phyloP scores from a whole-genome alignment of 2,329 filamentous ascomycete species.

The Colletotrichum simmondsii region DNA sequence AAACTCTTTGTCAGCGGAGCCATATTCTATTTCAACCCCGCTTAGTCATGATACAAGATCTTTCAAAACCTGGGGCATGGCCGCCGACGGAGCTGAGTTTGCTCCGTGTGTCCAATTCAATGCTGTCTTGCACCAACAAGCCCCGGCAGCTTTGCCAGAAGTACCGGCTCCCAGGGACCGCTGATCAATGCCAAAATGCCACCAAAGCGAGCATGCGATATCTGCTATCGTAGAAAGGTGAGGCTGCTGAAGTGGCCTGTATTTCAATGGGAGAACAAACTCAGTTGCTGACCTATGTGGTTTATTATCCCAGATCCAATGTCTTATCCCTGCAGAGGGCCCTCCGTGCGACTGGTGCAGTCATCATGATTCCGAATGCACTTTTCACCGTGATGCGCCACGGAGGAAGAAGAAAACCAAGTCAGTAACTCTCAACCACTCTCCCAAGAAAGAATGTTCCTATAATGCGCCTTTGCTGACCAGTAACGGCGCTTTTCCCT shows the following conservation, averaged over 20 bases:
- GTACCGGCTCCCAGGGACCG: not conserved
- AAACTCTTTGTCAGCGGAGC: not conserved
- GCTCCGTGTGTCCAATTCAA: not conserved
- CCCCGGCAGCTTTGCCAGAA: not conserved
- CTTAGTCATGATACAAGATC: not conserved
- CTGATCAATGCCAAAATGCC: conserved; percentile 1
- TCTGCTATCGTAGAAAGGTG: conserved; percentile 21
- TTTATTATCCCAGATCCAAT: conserved; percentile 10
- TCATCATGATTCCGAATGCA: conserved; percentile 12
- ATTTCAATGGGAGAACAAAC: fast-evolving
- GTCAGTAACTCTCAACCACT: not conserved
- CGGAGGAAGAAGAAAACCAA: not conserved
- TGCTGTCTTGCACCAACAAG: not conserved
- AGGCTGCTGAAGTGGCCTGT: fast-evolving
- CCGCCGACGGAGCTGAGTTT: not conserved
- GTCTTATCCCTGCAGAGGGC: conserved; percentile 1
- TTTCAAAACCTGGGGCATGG: not conserved
- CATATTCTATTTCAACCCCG: not conserved
- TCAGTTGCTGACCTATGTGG: not conserved
- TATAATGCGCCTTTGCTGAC: not conserved
- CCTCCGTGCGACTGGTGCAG: conserved; percentile 22
- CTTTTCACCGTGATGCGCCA: not conserved
- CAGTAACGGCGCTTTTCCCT: not conserved
- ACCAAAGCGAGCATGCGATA: conserved; percentile 19
- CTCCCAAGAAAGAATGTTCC: fast-evolving